These are phyloP conservation scores for Olyra latifolia DNA, from an alignment of 176 grass and related monocot genomes.

Conservation along the genomic window DNA sequence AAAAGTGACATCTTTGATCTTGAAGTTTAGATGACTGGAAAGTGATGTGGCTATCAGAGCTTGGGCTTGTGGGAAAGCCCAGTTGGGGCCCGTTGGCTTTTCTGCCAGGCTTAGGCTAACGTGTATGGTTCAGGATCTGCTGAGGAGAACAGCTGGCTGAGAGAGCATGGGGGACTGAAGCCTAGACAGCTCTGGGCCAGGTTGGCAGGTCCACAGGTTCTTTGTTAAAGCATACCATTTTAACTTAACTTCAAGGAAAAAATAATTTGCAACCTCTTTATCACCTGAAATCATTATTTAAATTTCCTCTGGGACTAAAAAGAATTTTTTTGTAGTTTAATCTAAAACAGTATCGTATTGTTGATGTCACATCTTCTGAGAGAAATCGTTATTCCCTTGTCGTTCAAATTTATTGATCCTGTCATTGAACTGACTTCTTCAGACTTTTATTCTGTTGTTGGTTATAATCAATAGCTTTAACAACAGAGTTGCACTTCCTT, in stretches of 20 bases:
- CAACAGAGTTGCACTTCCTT: background rate
- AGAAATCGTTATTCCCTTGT: background rate
- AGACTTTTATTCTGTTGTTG: background rate
- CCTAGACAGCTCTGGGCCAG: background rate
- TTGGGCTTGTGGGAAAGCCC: background rate
- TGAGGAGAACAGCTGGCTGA: background rate
- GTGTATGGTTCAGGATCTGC: background rate
- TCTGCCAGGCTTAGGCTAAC: background rate
- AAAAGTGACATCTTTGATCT: background rate
- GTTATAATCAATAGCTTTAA: slow-evolving; percentile 10
- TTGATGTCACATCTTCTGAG: background rate
- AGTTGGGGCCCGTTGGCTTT: background rate
- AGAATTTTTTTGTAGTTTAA: background rate
- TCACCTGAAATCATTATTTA: background rate
- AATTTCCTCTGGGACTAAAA: background rate
- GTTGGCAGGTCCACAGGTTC: background rate
- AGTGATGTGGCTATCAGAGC: background rate
- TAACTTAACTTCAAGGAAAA: background rate
- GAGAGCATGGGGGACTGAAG: background rate
- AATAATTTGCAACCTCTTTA: background rate
- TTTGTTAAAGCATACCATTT: background rate
- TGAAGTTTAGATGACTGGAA: background rate
- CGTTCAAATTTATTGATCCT: background rate
- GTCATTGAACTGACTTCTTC: background rate
- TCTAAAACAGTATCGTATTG: background rate